Conservation (phyloP, 1,139 yeast genomes). For the Yamadazyma diospyri region DNA sequence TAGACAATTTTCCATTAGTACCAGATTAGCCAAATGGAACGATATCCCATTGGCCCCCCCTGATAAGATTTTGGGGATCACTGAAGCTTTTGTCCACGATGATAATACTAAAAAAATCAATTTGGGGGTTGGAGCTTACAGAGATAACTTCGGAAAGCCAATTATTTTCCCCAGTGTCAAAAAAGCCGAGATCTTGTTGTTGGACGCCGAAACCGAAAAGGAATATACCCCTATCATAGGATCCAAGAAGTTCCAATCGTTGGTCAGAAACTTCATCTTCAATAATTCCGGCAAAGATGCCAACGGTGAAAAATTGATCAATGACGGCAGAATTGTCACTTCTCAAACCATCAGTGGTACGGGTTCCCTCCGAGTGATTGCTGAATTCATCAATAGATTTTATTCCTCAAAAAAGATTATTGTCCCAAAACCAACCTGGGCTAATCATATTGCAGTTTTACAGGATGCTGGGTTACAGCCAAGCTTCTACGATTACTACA, state of each 20-base stretch:
- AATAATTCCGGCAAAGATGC: constrained; percentile 47
- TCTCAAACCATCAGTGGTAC: constrained; percentile 61
- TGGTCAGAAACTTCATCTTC: constrained; percentile 49
- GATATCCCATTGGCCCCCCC: constrained; percentile 64
- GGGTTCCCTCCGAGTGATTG: constrained; percentile 55
- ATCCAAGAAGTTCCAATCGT: constrained; percentile 43
- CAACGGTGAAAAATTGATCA: constrained; percentile 46
- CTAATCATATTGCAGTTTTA: constrained; percentile 63
- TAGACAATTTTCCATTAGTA: constrained; percentile 11
- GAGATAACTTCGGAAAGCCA: constrained; percentile 47
- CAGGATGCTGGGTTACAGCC: constrained; percentile 46
- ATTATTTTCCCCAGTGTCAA: constrained; percentile 48
- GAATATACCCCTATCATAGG: constrained; percentile 59
- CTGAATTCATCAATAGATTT: constrained; percentile 50
- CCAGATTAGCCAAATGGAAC: constrained; percentile 29
- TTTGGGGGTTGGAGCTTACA: constrained; percentile 51
- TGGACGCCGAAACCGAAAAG: constrained; percentile 46
- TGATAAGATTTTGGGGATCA: constrained; percentile 69
- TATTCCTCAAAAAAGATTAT: constrained; percentile 43
- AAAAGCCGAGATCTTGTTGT: constrained; percentile 41
- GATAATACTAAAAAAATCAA: constrained; percentile 40
- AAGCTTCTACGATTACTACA: constrained; percentile 49
- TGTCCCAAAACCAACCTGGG: constrained; percentile 74
- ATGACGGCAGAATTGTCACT: constrained; percentile 48
- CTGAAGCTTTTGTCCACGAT: constrained; percentile 48